Percentiles rank a stretch among this genome's conserved stretches.
phyloP scores from a whole-genome alignment of 1,284 basidiomycete species.

The Puccinia horiana region DNA sequence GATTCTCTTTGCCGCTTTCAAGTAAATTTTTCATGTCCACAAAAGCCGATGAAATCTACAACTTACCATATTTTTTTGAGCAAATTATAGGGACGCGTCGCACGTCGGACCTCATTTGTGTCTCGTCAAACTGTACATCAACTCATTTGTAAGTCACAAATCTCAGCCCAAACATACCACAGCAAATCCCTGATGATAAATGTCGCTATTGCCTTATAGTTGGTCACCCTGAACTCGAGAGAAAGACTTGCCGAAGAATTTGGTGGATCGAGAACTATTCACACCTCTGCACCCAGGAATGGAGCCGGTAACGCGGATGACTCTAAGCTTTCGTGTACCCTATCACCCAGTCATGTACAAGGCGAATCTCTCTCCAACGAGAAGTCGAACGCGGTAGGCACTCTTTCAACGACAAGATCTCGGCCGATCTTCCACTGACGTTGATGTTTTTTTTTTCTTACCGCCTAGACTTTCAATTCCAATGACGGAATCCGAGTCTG shows the following conservation, averaged over 20 bases:
- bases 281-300: conserved; percentile 16
- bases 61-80: conserved; percentile 4
- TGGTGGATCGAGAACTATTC: conserved; percentile 24
- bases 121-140: conserved; percentile 51
- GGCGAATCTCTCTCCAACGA: background rate
- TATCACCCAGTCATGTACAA: background rate
- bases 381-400: background rate
- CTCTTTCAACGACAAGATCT: background rate
- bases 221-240: conserved; percentile 24
- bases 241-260: conserved; percentile 31
- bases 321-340: background rate
- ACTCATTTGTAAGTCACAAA: conserved; percentile 50
- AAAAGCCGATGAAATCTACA: background rate
- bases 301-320: background rate
- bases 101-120: conserved; percentile 51
- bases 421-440: background rate
- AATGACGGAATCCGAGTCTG: conserved; percentile 25
- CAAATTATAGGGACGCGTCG: conserved; percentile 17
- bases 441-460: no score
- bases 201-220: background rate
- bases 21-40: background rate
- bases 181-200: no score
- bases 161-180: background rate
- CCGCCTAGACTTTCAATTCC: background rate
- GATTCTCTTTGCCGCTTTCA: conserved; percentile 42